phyloP scores from a whole-genome alignment of 148 eudicot genomes.

The Suaeda aralocaspica region DNA sequence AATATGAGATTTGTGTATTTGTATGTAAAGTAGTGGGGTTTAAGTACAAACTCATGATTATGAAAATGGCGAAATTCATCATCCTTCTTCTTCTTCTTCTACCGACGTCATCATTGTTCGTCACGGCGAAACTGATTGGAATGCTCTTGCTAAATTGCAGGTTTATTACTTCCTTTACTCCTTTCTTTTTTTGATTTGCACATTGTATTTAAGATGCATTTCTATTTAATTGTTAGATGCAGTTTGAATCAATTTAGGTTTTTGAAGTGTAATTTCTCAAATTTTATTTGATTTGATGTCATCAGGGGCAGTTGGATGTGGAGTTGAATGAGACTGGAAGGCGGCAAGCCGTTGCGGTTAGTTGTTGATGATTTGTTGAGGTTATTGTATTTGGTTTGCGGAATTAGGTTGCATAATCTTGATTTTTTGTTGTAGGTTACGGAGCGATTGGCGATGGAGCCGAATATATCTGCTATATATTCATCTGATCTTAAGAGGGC shows the following conservation, averaged over 20 bases:
- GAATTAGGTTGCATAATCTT: constrained; percentile 16
- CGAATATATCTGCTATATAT: constrained; percentile 61
- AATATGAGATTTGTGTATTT: too few relatives aligned
- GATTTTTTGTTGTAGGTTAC: constrained; percentile 50
- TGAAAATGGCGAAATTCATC: too few relatives aligned
- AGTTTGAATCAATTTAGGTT: too few relatives aligned
- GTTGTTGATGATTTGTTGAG: constrained; percentile 22
- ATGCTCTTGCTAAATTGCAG: constrained; percentile 62
- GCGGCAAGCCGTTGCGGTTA: constrained; percentile 76
- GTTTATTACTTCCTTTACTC: constrained; percentile 23
- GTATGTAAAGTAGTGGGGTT: constrained; percentile 14
- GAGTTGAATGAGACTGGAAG: constrained; percentile 75
- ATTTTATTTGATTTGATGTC: neutral
- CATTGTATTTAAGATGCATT: too few relatives aligned
- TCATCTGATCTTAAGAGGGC: constrained; percentile 89
- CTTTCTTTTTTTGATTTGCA: neutral
- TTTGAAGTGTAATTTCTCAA: neutral
- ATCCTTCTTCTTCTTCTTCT: constrained; percentile 5
- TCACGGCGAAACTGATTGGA: constrained; percentile 65
- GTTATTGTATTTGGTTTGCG: constrained; percentile 7
- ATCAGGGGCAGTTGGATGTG: constrained; percentile 85
- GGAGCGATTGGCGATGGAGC: constrained; percentile 58
- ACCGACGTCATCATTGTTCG: constrained; percentile 29
- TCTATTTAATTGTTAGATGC: too few relatives aligned
- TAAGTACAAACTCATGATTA: constrained; percentile 8